Evolutionary conservation across 768 basidiomycete genomes (phyloP).

Genomic region (Solioccasus polychromus): DNA sequence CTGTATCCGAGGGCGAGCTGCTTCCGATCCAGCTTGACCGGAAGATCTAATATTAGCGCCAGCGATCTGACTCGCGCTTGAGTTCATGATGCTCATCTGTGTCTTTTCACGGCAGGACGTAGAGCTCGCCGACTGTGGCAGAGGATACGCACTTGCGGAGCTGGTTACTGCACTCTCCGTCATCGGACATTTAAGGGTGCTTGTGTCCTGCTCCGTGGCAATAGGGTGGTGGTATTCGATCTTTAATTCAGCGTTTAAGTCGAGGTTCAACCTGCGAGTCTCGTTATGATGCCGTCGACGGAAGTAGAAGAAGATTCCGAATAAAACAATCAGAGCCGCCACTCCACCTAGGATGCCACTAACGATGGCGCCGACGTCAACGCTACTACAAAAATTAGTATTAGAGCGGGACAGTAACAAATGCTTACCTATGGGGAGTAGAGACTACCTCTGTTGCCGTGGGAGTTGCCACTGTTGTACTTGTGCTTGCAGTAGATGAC

Average conservation of each 20-base stretch:
- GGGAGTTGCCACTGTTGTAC: not conserved
- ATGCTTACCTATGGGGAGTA: too few species aligned
- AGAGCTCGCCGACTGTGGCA: not conserved
- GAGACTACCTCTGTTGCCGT: too few species aligned
- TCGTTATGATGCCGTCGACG: not conserved
- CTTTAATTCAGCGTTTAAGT: not conserved
- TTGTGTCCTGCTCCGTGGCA: not conserved
- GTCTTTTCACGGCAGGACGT: slow-evolving; percentile 3
- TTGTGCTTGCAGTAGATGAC: not conserved
- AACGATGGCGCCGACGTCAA: slow-evolving; percentile 8
- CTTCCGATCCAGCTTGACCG: not conserved
- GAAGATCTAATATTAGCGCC: not conserved
- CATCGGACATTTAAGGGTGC: not conserved
- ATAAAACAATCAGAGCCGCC: slow-evolving; percentile 2
- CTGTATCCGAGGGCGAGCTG: slow-evolving; percentile 1
- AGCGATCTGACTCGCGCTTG: not conserved
- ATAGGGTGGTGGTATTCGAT: not conserved
- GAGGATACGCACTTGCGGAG: not conserved
- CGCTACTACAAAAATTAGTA: not conserved
- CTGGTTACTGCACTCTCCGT: not conserved
- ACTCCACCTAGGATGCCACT: slow-evolving; percentile 14
- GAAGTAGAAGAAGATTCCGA: slow-evolving; percentile 3
- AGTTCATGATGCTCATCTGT: not conserved
- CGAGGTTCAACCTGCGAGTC: not conserved
- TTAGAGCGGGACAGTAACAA: too few species aligned